Conservation (phyloP, 306 rosid species). For the Bauhinia variegata region DNA sequence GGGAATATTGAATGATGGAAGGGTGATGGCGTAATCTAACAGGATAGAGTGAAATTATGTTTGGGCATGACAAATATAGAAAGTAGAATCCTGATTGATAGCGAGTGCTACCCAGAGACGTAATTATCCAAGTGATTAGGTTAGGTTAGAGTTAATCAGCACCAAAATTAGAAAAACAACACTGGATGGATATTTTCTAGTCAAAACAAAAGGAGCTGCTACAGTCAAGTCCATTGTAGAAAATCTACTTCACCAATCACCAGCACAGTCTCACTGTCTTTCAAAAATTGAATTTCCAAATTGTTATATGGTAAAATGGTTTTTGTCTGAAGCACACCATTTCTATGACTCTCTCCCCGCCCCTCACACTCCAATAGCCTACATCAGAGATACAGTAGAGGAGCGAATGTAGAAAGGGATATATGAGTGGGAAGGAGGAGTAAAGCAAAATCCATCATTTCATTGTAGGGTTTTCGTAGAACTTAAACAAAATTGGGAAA, state of each 20-base stretch:
- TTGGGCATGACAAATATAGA: constrained; percentile 19
- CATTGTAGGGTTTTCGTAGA: constrained; percentile 77
- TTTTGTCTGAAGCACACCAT: constrained; percentile 42
- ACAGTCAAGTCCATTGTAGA: constrained; percentile 32
- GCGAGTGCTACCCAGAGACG: background rate
- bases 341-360: constrained; percentile 14
- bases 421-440: constrained; percentile 54
- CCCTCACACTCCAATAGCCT: too few species aligned
- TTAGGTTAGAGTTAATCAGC: background rate
- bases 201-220: constrained; percentile 38
- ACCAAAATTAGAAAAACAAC: background rate
- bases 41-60: too few species aligned
- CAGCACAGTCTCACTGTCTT: background rate
- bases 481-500: constrained; percentile 31
- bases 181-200: background rate
- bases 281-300: constrained; percentile 1
- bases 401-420: constrained; percentile 57
- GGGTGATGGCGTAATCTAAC: background rate
- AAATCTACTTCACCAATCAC: constrained; percentile 1
- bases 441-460: constrained; percentile 72
- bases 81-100: constrained; percentile 6
- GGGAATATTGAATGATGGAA: too few species aligned
- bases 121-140: background rate
- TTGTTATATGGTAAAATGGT: constrained; percentile 14
- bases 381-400: too few species aligned